Conservation (phyloP, 768 basidiomycete genomes). For the Polyporus arcularius region DNA sequence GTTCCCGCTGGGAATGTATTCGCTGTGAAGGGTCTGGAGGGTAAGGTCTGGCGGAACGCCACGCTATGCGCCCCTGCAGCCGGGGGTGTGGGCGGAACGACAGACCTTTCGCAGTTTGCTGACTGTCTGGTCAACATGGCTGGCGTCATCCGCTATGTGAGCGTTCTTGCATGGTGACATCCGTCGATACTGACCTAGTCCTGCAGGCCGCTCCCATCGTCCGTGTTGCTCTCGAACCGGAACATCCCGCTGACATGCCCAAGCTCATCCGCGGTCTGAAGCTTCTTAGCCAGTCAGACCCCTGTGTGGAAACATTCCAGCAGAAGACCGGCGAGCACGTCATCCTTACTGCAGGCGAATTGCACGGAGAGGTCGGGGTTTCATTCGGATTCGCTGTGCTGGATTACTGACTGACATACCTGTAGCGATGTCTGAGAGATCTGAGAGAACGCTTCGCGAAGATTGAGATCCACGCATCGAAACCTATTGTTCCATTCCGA, state of each 20-base stretch:
- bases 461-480: slow-evolving; percentile 89
- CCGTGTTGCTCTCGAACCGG: slow-evolving; percentile 90
- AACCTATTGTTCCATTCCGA: slow-evolving; percentile 96
- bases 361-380: slow-evolving; percentile 85
- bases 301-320: slow-evolving; percentile 96
- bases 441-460: slow-evolving; percentile 93
- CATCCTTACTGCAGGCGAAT: slow-evolving; percentile 91
- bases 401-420: not conserved
- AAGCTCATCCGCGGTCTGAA: slow-evolving; percentile 86
- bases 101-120: slow-evolving; percentile 36
- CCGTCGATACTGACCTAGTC: not conserved
- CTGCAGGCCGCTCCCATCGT: slow-evolving; percentile 85
- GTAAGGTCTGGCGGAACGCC: slow-evolving; percentile 87
- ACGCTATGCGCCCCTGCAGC: slow-evolving; percentile 78
- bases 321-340: slow-evolving; percentile 98
- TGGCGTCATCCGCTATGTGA: slow-evolving; percentile 62
- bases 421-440: slow-evolving; percentile 91
- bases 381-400: not conserved
- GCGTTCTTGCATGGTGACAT: slow-evolving; percentile 19
- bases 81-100: slow-evolving; percentile 38
- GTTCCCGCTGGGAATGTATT: slow-evolving; percentile 95
- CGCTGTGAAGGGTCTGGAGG: slow-evolving; percentile 86
- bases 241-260: slow-evolving; percentile 80
- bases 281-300: slow-evolving; percentile 91
- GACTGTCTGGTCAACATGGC: slow-evolving; percentile 81